Base-by-base conservation (phyloP, 2,329 filamentous ascomycete genomes). In the Hypoxylon sp. region DNA sequence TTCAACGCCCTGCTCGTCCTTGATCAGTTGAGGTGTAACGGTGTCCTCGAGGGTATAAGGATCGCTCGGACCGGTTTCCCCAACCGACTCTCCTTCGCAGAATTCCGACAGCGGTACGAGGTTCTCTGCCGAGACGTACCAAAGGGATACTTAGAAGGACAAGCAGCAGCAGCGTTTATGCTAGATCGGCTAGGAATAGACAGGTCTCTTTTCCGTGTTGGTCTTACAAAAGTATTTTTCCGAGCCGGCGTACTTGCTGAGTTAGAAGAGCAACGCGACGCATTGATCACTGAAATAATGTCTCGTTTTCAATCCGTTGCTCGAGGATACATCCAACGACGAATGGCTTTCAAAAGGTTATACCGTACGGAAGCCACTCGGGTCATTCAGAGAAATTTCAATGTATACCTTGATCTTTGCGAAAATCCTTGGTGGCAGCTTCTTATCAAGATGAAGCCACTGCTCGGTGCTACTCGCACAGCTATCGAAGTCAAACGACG, bases 371-470 rank as follows among this genome's bases (percentile, higher is more conserved):
- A 99, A 78, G 96, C 96, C 1, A 97, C 95, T 0, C 88, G 93
- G 15, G 97, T 99, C 70, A 96, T 99, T 53, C 95, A 98, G 78
- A 89, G 91, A 46, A 99, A 99, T 78, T 96, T 99, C 78, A 91
- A 93, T 55, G 91, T 96, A 2, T 99, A 99, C 75, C 87, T 97
- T 4, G 89, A 97, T 65, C 88, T 99, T 21, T 94, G 93, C 75
- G 88, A 93, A 48, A 98, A 94, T 76, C 96, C 96, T 1, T 99
- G 97, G 97, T 99, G 97, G 97, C 91, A 93, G 73, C 86, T 99
- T 4, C 93, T 98, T 72, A 91, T 94, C 6, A 92, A 93, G 76
- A 98, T 99, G 94, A 95, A 95, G 77, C 96, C 96, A 24, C 86
- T 99, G 37, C 86, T 99, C 10, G 96, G 97, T 44, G 93, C 94